A percentile compares a stretch with the other conserved stretches of the same genome.
Evolutionary conservation across 2,329 filamentous ascomycete genomes (phyloP).

Genomic region (Blastomyces silverae): DNA sequence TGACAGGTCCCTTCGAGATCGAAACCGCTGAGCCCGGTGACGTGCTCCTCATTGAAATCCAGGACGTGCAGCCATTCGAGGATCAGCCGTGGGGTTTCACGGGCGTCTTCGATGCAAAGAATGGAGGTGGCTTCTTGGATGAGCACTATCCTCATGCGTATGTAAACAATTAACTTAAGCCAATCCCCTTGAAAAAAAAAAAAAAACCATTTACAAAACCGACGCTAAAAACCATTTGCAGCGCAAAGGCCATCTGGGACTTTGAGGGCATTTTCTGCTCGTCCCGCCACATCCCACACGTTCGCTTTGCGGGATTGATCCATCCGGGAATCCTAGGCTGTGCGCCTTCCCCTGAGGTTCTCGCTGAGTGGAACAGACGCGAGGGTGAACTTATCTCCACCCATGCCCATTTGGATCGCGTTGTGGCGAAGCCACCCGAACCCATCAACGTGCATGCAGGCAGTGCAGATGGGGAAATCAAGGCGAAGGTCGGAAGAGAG

Average conservation of each 20-base stretch:
- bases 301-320: slow-evolving; percentile 81
- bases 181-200: slow-evolving; percentile 39
- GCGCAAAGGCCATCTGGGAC: slow-evolving; percentile 67
- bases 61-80: slow-evolving; percentile 83
- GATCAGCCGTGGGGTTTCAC: slow-evolving; percentile 88
- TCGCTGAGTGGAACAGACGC: slow-evolving; percentile 75
- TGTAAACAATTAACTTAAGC: slow-evolving; percentile 26
- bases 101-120: slow-evolving; percentile 69
- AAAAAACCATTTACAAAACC: background rate
- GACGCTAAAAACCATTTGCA: slow-evolving; percentile 19
- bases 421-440: slow-evolving; percentile 71
- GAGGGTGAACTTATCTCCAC: slow-evolving; percentile 72
- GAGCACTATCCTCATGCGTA: slow-evolving; percentile 79
- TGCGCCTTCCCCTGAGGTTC: slow-evolving; percentile 70
- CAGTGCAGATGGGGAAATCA: slow-evolving; percentile 49
- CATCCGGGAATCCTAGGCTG: slow-evolving; percentile 89
- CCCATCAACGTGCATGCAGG: slow-evolving; percentile 68
- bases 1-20: slow-evolving; percentile 83
- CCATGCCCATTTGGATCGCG: slow-evolving; percentile 51
- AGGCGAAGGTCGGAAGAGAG: slow-evolving; percentile 63
- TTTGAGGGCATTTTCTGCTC: slow-evolving; percentile 75
- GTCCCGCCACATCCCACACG: slow-evolving; percentile 77
- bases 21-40: slow-evolving; percentile 80
- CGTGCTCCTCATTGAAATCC: slow-evolving; percentile 78
- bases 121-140: slow-evolving; percentile 84